These are phyloP conservation scores for Euphorbia corollata DNA, from an alignment of 441 rosid genomes.

Conservation along the genomic window DNA sequence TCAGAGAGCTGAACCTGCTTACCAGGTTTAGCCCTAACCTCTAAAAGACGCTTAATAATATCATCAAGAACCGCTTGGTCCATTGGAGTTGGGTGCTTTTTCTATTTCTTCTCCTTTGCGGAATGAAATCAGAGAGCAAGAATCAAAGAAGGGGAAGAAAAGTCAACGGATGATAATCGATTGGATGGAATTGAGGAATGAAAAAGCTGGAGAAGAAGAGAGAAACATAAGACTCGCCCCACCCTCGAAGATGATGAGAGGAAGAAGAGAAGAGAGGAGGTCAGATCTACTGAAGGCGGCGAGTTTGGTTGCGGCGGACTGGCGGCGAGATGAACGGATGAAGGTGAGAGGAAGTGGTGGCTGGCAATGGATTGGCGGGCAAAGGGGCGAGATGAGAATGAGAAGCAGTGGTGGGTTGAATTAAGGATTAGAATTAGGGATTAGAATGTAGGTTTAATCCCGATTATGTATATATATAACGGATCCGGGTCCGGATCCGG, in stretches of 20 bases:
- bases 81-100: conserved; percentile 24
- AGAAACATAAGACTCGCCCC: neutral
- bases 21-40: conserved; percentile 52
- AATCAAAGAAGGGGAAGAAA: conserved; percentile 1
- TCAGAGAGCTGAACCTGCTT: conserved; percentile 67
- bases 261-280: neutral
- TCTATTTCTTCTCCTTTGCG: too few relatives aligned
- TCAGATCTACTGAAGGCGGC: too few relatives aligned
- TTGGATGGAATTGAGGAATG: neutral
- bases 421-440: too few relatives aligned
- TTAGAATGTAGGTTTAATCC: too few relatives aligned
- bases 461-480: too few relatives aligned
- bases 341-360: too few relatives aligned
- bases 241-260: neutral
- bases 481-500: too few relatives aligned
- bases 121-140: neutral
- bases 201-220: conserved; percentile 6
- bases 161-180: conserved; percentile 28
- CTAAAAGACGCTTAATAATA: conserved; percentile 52
- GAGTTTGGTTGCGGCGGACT: too few relatives aligned
- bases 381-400: too few relatives aligned
- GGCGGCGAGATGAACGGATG: too few relatives aligned
- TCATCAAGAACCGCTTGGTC: conserved; percentile 51
- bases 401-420: too few relatives aligned
- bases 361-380: too few relatives aligned